Percentiles rank a stretch among this genome's conserved stretches.
phyloP scores from a whole-genome alignment of 2,329 filamentous ascomycete genomes.

The Incumbomyces lentus region DNA sequence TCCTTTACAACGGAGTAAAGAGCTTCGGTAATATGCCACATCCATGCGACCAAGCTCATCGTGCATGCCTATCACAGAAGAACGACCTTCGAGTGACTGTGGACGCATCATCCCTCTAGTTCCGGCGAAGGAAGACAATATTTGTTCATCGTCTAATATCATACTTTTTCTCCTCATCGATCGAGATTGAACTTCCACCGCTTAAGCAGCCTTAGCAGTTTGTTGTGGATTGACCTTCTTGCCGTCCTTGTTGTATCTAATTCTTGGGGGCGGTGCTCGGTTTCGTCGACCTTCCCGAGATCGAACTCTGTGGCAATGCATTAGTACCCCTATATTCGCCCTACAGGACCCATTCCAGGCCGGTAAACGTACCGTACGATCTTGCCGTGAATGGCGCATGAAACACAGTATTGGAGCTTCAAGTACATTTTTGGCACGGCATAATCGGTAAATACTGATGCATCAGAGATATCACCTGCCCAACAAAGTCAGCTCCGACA shows the following conservation, averaged over 20 bases:
- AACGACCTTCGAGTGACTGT: background rate
- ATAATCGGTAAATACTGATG: slow-evolving; percentile 98
- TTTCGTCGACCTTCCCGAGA: slow-evolving; percentile 95
- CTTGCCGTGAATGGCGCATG: slow-evolving; percentile 99
- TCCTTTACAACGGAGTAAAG: too few species aligned
- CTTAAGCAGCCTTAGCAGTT: slow-evolving; percentile 52
- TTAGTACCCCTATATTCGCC: slow-evolving; percentile 4
- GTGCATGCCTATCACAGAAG: background rate
- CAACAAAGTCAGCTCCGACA: slow-evolving; percentile 8
- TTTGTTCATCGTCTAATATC: too few species aligned
- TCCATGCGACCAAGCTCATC: too few species aligned
- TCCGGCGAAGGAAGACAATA: too few species aligned
- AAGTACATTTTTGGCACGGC: slow-evolving; percentile 99
- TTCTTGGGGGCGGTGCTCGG: slow-evolving; percentile 92
- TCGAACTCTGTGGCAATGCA: slow-evolving; percentile 63
- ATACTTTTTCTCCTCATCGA: too few species aligned
- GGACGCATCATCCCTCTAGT: too few species aligned
- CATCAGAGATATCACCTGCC: slow-evolving; percentile 98
- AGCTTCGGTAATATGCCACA: too few species aligned
- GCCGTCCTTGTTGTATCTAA: slow-evolving; percentile 99
- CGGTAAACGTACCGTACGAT: slow-evolving; percentile 84
- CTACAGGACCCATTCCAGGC: background rate
- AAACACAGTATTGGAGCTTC: slow-evolving; percentile 99
- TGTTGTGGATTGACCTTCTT: slow-evolving; percentile 96
- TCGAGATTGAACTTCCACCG: slow-evolving; percentile 1